Evolutionary conservation across 805 yeast species (phyloP), one percentile per base, ranked within the genome.

Genomic region (Saitoella complicata): DNA sequence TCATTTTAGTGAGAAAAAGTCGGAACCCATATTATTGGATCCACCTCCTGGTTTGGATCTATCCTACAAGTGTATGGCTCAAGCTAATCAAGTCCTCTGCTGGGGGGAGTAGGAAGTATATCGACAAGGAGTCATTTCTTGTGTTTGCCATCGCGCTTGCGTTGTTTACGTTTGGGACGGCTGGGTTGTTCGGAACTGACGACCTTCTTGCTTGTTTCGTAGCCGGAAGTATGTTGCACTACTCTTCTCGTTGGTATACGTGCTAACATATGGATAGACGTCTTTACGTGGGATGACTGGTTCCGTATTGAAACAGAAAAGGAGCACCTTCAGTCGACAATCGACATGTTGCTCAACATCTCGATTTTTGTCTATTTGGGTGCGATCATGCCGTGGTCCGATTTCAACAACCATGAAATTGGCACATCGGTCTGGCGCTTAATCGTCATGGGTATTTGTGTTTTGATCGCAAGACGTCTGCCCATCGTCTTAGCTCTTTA

Each of bases 301-400:
- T 75, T 71, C 57, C 73, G 80, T 32, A 61, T 64, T 40, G 69
- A 68, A 48, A 76, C 80, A 1, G 74, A 73, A 51, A 76, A 75
- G 50, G 71, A 80, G 6, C 21, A 10, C 10, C 29, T 35, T 4
- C 74, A 82, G 32, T 75, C 78, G 0, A 78, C 75, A 11, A 70
- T 79, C 45, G 86, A 80, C 55, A 64, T 78, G 51, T 55, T 78
- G 46, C 62, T 79, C 31, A 80, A 80, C 58, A 67, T 79, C 60
- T 72, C 80, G 5, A 76, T 73, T 52, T 79, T 79, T 53, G 73
- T 77, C 31, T 79, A 78, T 62, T 71, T 79, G 49, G 87, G 86
- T 1, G 72, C 82, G 6, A 71, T 78, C 40, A 67, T 78, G 34
- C 86, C 85, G 1, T 80, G 87, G 87, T 66, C 66, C 31, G 45